Evolutionary conservation across 2,329 filamentous ascomycete species (phyloP).

Genomic region (Ceratocystis papillata): DNA sequence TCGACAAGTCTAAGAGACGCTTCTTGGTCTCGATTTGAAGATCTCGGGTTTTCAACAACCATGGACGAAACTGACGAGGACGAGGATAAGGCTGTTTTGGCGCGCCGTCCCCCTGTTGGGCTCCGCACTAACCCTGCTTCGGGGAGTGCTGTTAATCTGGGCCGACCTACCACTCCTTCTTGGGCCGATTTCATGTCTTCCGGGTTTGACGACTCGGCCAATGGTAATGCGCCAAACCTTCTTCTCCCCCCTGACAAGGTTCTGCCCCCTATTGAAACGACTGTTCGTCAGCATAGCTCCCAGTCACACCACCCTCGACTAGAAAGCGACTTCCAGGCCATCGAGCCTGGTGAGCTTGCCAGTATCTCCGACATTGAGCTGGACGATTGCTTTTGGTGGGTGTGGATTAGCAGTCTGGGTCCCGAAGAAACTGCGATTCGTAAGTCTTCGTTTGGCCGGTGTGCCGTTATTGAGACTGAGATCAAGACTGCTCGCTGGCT

Average conservation of each 20-base stretch:
- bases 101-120: slow-evolving; percentile 34
- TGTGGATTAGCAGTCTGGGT: slow-evolving; percentile 95
- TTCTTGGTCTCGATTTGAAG: slow-evolving; percentile 94
- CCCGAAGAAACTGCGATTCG: slow-evolving; percentile 75
- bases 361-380: slow-evolving; percentile 79
- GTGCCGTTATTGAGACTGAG: slow-evolving; percentile 78
- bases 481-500: slow-evolving; percentile 79
- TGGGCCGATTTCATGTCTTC: slow-evolving; percentile 97
- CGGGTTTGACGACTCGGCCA: slow-evolving; percentile 73
- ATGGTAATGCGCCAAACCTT: slow-evolving; percentile 46
- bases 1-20: slow-evolving; percentile 69
- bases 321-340: slow-evolving; percentile 49
- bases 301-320: slow-evolving; percentile 68
- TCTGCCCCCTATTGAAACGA: slow-evolving; percentile 68
- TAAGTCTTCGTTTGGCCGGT: slow-evolving; percentile 89
- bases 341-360: slow-evolving; percentile 88
- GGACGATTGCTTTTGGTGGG: slow-evolving; percentile 98
- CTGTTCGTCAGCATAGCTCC: slow-evolving; percentile 67
- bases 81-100: slow-evolving; percentile 44
- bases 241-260: slow-evolving; percentile 86
- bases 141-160: slow-evolving; percentile 49
- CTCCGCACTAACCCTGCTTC: slow-evolving; percentile 58
- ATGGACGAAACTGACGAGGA: slow-evolving; percentile 57
- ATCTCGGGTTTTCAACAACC: slow-evolving; percentile 74
- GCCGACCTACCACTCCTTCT: slow-evolving; percentile 83